Base-by-base conservation (phyloP, 345 rosid genomes). In the Bruguiera parviflora region DNA sequence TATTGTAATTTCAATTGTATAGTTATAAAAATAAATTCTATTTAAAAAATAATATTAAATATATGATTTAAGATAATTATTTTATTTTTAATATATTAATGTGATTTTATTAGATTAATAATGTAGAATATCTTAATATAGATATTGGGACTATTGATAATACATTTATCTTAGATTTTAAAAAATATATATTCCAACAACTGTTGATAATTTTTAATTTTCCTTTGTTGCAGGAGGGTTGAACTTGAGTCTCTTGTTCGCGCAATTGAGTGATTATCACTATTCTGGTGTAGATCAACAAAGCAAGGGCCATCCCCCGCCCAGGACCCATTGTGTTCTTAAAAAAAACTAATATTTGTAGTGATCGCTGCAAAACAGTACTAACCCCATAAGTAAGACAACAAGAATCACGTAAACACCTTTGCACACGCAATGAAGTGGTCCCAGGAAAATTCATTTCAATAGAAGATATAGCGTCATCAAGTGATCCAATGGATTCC, bases 341-440 rank as follows among this genome's bases (percentile, higher is more conserved):
- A n/a, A 61, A 74, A 53, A 25, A 29, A 52, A 65, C 73, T 76
- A 78, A 77, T 64, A 64, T 37, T 69, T 18, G 57, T n/a, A 5
- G 20, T 73, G 5, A 61, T 65, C 75, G 28, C 74, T 77, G 74
- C 63, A 68, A 60, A 56, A 27, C 19, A 18, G 39, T 63, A 24
- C 32, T 29, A 70, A 67, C 75, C 71, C 75, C 80, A 62, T 59
- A 66, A 81, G 78, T 71, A 68, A 69, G 59, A 63, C 28, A 31
- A 66, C 43, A 43, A 55, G 58, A 71, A 68, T 81, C 80, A 77
- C 80, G 65, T 58, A 68, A 58, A 58, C 47, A 22, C 53, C 33
- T 65, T 29, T 43, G 6, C 32, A 35, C 33, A 2, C 2, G 9
- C 11, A 56, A 60, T 18, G 6, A 18, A 61, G 64, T 32, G 69